Evolutionary conservation across 108 stramenopile genomes (phyloP), one percentile per base, ranked within the genome.

Genomic region (Aurantiochytrium sp.): DNA sequence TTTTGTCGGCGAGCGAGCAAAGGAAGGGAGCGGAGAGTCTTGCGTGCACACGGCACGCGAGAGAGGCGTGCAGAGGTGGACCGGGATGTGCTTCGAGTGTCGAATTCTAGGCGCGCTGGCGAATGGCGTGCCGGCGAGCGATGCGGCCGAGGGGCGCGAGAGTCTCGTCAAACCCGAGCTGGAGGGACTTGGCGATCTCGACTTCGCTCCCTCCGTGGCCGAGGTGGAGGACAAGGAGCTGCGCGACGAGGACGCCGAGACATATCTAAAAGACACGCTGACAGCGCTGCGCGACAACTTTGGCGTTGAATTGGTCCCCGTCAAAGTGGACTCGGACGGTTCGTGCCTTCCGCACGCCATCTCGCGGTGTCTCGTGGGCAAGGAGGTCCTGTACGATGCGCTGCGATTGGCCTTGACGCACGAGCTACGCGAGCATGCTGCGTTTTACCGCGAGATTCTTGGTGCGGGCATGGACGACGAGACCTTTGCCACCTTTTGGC

Each of bases 181-280:
- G 12, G 49, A 83, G 28, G 76, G 76, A 6, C 49, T 83, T 12
- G 12, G 51, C 51, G 49, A 47, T 2, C 28, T 83, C 6, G 76
- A 83, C 51, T 83, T 83, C 4, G n/a, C 23, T 6, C 76, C 76
- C 2, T 53, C 76, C n/a, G 51, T 83, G 45, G 49, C 49, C 0
- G 76, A 83, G 28, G 51, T 83, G 19, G 76, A 83, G 76, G 51
- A 83, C 51, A 83, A 83, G 76, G 49, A 83, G 14, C 51, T 83
- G 25, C 76, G 76, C 49, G 76, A 83, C 23, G 5, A 83, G n/a
- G 76, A 12, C 0, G 76, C 76, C 25, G 76, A 83, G 49, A 45
- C 14, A 45, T 83, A 83, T 35, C 76, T 83, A 2, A 6, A 18
- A 18, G 76, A 53, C n/a, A 83, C 76, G 45, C 51, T 83, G 18